phyloP scores from a whole-genome alignment of 2,329 filamentous ascomycete genomes.

The Fusarium solani-melongenae region DNA sequence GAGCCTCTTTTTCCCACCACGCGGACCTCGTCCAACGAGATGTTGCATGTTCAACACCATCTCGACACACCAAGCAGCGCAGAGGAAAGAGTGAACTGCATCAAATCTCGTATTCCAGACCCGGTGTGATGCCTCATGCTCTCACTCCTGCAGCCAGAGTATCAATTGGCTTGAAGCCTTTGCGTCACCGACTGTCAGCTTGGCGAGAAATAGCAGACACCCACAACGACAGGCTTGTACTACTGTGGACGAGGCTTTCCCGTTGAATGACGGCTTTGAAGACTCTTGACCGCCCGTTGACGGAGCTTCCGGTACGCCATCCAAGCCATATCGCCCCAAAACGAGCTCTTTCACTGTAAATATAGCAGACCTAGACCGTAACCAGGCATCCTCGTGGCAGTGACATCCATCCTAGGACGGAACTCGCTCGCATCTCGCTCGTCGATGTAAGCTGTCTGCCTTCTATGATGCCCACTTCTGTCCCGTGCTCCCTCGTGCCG shows the following conservation, averaged over 20 bases:
- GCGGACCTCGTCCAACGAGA: constrained; percentile 28
- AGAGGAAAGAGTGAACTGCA: constrained; percentile 9
- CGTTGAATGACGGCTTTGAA: neutral
- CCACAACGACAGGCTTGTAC: neutral
- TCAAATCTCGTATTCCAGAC: constrained; percentile 33
- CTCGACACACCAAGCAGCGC: neutral
- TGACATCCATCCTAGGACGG: neutral
- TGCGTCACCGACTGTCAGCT: constrained; percentile 23
- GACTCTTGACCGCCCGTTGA: constrained; percentile 10
- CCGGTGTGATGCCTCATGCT: constrained; percentile 28
- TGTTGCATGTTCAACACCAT: constrained; percentile 16
- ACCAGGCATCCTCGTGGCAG: neutral
- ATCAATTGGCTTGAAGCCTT: constrained; percentile 12
- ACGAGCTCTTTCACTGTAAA: constrained; percentile 4
- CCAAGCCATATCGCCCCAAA: neutral
- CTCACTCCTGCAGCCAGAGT: constrained; percentile 15
- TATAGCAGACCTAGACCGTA: constrained; percentile 18
- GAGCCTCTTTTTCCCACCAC: constrained; percentile 15
- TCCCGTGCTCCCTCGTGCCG: neutral
- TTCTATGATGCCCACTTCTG: constrained; percentile 10
- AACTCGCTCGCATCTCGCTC: neutral
- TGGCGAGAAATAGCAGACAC: neutral
- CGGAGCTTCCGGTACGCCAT: constrained; percentile 23
- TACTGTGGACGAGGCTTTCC: neutral
- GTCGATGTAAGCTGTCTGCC: constrained; percentile 7